Evolutionary conservation across 1,284 basidiomycete species (phyloP).

Genomic region (Kalmanozyma brasiliensis): DNA sequence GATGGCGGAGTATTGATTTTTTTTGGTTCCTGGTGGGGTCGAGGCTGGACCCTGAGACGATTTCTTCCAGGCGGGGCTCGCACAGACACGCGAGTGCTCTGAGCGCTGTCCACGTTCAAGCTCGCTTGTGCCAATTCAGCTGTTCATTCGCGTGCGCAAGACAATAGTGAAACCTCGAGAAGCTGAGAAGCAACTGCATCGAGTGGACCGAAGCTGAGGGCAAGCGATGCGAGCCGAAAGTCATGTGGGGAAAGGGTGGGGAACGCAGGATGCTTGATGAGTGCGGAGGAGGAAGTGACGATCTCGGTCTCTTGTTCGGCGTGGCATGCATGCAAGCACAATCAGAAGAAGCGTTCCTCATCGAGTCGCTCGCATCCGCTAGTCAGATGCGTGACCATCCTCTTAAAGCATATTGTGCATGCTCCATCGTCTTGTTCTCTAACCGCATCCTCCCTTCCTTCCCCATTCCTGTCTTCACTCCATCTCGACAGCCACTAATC

Average conservation of each 20-base stretch:
- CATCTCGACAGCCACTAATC: neutral
- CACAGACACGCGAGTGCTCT: neutral
- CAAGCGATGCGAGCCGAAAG: too few species aligned
- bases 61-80: neutral
- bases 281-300: neutral
- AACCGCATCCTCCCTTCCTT: neutral
- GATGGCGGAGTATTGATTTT: too few species aligned
- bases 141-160: too few species aligned
- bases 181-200: too few species aligned
- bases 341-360: neutral
- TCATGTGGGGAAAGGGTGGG: neutral
- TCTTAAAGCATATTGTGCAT: slow-evolving; percentile 3
- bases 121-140: too few species aligned
- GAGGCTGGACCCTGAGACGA: too few species aligned
- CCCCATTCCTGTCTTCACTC: neutral
- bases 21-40: too few species aligned
- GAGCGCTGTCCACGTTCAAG: too few species aligned
- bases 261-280: too few species aligned
- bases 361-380: neutral
- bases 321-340: neutral
- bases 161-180: too few species aligned
- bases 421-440: neutral
- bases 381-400: neutral
- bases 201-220: too few species aligned
- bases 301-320: slow-evolving; percentile 3